A percentile compares a stretch with the other conserved stretches of the same genome.
phyloP scores from a whole-genome alignment of 768 basidiomycete genomes.

The Phanerodontia chrysosporium region DNA sequence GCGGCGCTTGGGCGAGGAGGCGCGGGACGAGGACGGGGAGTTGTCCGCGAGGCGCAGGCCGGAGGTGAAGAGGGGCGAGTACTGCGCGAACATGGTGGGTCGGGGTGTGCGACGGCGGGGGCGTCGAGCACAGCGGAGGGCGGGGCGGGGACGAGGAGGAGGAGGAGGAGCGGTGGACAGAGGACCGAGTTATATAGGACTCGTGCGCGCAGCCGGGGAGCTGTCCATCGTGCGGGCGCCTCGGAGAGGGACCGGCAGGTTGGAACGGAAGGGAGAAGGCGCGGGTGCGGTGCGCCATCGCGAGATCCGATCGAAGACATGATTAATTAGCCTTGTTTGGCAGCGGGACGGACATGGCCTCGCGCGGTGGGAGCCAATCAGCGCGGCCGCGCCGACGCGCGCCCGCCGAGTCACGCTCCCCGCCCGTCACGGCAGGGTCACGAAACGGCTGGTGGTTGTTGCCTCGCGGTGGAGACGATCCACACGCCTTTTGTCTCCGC shows the following conservation, averaged over 20 bases:
- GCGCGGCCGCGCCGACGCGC: neutral
- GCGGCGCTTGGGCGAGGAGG: constrained; percentile 24
- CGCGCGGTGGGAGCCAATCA: neutral
- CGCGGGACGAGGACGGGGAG: constrained; percentile 19
- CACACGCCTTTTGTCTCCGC: constrained; percentile 3
- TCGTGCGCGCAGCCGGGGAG: neutral
- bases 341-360: neutral
- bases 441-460: neutral
- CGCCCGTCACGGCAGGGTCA: constrained; percentile 6
- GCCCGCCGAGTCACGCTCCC: constrained; percentile 1
- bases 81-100: constrained; percentile 36
- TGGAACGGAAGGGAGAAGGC: neutral
- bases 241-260: neutral
- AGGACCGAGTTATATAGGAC: neutral
- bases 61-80: constrained; percentile 64
- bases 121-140: constrained; percentile 7
- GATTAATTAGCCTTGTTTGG: neutral
- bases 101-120: neutral
- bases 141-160: neutral
- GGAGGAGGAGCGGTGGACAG: neutral
- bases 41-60: constrained; percentile 44
- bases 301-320: constrained; percentile 1
- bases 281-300: constrained; percentile 5
- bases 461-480: constrained; percentile 7
- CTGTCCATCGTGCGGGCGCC: neutral